phyloP scores from a whole-genome alignment of 1,284 basidiomycete species.

The Papiliotrema flavescens region DNA sequence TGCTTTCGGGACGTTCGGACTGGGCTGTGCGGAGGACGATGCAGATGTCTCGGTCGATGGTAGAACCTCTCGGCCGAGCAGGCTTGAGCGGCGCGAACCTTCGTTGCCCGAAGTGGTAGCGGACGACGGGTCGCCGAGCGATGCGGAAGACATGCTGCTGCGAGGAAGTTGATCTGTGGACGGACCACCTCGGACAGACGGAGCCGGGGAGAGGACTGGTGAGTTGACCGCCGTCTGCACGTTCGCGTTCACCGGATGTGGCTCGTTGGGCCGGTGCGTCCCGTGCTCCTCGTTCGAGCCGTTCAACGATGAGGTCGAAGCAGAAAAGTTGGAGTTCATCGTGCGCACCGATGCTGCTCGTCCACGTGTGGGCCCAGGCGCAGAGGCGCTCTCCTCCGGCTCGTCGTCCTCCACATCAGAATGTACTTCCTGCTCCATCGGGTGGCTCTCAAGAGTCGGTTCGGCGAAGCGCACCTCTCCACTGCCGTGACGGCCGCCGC shows the following conservation, averaged over 20 bases:
- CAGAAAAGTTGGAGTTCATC: conserved; percentile 18
- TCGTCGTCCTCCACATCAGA: background rate
- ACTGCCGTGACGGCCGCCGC: background rate
- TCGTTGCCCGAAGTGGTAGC: background rate
- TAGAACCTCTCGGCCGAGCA: background rate
- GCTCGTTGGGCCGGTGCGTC: conserved; percentile 12
- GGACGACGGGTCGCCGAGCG: background rate
- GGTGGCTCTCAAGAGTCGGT: background rate
- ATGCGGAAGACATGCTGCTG: background rate
- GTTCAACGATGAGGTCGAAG: conserved; percentile 18
- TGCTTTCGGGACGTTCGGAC: background rate
- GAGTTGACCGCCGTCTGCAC: conserved; percentile 26
- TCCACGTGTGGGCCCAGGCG: background rate
- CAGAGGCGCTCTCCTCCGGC: background rate
- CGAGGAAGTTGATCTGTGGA: conserved; percentile 5
- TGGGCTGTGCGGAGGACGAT: background rate
- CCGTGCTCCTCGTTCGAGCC: conserved; percentile 1
- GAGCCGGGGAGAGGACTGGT: conserved; percentile 21
- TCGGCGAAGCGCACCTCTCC: conserved; percentile 4
- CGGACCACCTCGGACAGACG: conserved; percentile 11
- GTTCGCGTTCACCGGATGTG: conserved; percentile 18
- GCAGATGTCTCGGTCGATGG: background rate
- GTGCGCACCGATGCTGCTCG: conserved; percentile 30
- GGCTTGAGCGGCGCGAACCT: conserved; percentile 5
- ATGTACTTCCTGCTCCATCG: background rate